These are phyloP conservation scores for Przewalskia tangutica DNA, from an alignment of 257 asterid species.

Conservation along the genomic window DNA sequence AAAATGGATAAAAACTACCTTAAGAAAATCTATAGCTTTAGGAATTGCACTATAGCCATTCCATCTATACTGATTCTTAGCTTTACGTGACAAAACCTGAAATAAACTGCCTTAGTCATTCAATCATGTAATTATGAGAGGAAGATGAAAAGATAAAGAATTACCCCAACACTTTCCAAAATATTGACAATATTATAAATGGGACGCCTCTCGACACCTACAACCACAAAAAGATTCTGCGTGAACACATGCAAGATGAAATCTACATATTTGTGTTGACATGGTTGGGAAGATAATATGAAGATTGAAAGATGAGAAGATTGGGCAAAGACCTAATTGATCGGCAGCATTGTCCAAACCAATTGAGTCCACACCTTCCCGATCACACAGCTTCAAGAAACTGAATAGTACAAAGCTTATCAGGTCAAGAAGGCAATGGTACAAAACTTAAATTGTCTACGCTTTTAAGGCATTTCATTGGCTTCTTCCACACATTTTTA, in stretches of 20 bases:
- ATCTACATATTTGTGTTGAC: not conserved
- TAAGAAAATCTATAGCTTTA: slow-evolving; percentile 30
- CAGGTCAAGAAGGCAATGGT: not conserved
- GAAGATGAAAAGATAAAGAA: not conserved
- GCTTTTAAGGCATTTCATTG: too few relatives aligned
- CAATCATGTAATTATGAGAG: not conserved
- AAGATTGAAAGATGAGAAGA: not conserved
- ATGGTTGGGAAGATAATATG: not conserved
- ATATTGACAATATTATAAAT: slow-evolving; percentile 60
- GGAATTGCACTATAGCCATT: slow-evolving; percentile 37
- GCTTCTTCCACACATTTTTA: too few relatives aligned
- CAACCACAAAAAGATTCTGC: not conserved
- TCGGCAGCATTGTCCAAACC: slow-evolving; percentile 49
- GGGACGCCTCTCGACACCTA: slow-evolving; percentile 59
- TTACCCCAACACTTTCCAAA: slow-evolving; percentile 57
- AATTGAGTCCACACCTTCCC: slow-evolving; percentile 42
- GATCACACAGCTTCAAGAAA: slow-evolving; percentile 47
- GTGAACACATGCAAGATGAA: not conserved
- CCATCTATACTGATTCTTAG: slow-evolving; percentile 46
- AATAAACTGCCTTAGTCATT: not conserved
- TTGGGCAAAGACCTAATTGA: slow-evolving; percentile 34
- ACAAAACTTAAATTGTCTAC: not conserved
- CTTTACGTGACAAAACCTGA: slow-evolving; percentile 36
- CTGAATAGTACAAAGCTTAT: slow-evolving; percentile 23
- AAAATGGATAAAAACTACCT: slow-evolving; percentile 21